These are phyloP conservation scores for Bacidia rubella DNA, from an alignment of 495 filamentous ascomycete species.

Conservation along the genomic window DNA sequence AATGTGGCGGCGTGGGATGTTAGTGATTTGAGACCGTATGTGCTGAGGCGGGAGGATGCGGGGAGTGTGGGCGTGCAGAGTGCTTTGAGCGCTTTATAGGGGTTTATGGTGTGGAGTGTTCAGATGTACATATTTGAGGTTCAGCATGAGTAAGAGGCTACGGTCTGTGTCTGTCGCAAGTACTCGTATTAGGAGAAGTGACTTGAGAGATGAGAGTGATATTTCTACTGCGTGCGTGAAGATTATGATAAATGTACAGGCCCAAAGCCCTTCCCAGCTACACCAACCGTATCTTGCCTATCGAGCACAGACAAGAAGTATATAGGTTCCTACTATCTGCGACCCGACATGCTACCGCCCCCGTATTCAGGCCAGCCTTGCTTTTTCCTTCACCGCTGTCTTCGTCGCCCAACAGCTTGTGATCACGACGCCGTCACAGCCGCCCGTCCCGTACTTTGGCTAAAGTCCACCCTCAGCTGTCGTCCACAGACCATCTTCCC, in stretches of 20 bases:
- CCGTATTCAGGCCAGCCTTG: too few relatives aligned
- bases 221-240: neutral
- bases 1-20: slow-evolving; percentile 18
- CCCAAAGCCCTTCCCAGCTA: neutral
- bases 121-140: neutral
- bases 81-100: slow-evolving; percentile 48
- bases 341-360: too few relatives aligned
- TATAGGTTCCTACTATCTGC: too few relatives aligned
- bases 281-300: too few relatives aligned
- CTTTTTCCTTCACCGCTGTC: too few relatives aligned
- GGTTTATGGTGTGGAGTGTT: neutral
- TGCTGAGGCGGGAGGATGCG: slow-evolving; percentile 69
- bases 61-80: slow-evolving; percentile 68
- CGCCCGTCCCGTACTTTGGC: slow-evolving; percentile 14
- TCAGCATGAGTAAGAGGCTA: neutral
- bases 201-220: neutral
- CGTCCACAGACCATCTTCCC: slow-evolving; percentile 51
- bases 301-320: too few relatives aligned
- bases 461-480: slow-evolving; percentile 51
- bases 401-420: too few relatives aligned
- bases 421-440: neutral
- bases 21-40: slow-evolving; percentile 65
- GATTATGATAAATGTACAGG: neutral
- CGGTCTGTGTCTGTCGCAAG: too few relatives aligned
- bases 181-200: too few relatives aligned